Evolutionary conservation across 2,329 filamentous ascomycete genomes (phyloP), one percentile per base, ranked within the genome.

Genomic region (Hypoxylon sp.): DNA sequence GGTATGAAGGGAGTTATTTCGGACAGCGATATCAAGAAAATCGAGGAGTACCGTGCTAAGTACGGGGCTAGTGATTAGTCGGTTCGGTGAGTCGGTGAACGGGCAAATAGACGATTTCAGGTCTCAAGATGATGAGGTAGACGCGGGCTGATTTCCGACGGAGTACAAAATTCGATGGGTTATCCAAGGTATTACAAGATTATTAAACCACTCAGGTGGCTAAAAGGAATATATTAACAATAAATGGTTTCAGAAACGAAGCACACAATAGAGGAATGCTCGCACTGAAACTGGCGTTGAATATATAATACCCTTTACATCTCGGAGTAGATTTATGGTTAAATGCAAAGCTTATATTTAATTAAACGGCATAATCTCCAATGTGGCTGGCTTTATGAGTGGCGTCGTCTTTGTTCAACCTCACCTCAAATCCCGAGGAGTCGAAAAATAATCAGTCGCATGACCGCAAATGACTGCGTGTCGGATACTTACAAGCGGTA

Each of bases 11-110:
- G 84, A 47, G 84, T 89, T 73, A 89, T 88, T 46, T 86, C 87
- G 1, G 86, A 87, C 52, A 85, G 88, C 35, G 87, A 93, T 71
- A 84, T 92, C 71, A 84, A 85, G 81, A 85, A 85, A 66, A 90
- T 93, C 78, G 88, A 93, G 81, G 91, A 90, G 78, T 97, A 97
- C 80, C 88, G 92, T 61, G 80, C 80, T 50, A 87, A 87, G 81
- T 92, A 89, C 79, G 88, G 86, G 79, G 86, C 88, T 19, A 87
- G 81, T 58, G 87, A 90, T 76, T 88, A 59, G 55, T 24, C 13
- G 77, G 75, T 52, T 39, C 31, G 76, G 75, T 52, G 26, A 22
- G 13, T 29, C n/a, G 19, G 33, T 35, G n/a, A 42, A 37, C 11
- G 26, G 37, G 59, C 10, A n/a, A 61, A 37, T 3, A 39, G 47